Evolutionary conservation across 2,329 filamentous ascomycete species (phyloP).

Genomic region (Niveomyces coronatus): DNA sequence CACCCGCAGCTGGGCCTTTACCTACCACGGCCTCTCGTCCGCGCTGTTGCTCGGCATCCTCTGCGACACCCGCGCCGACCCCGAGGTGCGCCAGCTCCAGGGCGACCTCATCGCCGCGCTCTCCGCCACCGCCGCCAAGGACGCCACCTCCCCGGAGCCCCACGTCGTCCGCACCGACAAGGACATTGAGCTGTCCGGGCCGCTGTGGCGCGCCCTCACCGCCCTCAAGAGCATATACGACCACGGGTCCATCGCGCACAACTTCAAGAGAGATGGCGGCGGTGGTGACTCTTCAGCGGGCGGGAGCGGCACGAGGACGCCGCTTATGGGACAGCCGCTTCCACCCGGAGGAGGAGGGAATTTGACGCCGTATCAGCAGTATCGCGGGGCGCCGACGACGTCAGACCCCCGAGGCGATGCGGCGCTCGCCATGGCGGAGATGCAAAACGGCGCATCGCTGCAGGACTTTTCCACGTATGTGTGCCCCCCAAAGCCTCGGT

Average conservation of each 20-base stretch:
- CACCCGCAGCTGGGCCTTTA: constrained; percentile 58
- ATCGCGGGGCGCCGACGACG: constrained; percentile 18
- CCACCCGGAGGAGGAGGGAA: constrained; percentile 15
- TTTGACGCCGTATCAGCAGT: constrained; percentile 16
- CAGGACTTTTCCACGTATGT: constrained; percentile 34
- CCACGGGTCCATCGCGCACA: constrained; percentile 47
- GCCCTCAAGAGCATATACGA: constrained; percentile 58
- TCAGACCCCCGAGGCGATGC: constrained; percentile 50
- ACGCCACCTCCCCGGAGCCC: constrained; percentile 41
- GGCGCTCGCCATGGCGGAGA: constrained; percentile 53
- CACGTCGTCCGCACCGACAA: constrained; percentile 46
- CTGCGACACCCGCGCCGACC: constrained; percentile 52
- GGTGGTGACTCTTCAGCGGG: constrained; percentile 36
- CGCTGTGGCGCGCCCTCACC: constrained; percentile 48
- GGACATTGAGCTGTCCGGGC: constrained; percentile 52
- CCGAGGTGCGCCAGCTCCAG: constrained; percentile 52
- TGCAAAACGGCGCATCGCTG: constrained; percentile 46
- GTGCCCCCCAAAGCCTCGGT: too few species aligned
- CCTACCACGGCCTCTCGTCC: constrained; percentile 56
- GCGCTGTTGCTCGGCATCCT: constrained; percentile 54
- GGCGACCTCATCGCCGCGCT: constrained; percentile 54
- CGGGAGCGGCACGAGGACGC: constrained; percentile 36
- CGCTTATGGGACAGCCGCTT: constrained; percentile 22
- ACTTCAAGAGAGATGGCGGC: constrained; percentile 38
- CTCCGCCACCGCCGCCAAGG: constrained; percentile 54